Conservation (phyloP, 2,329 filamentous ascomycete genomes). For the Diaporthe capsici region DNA sequence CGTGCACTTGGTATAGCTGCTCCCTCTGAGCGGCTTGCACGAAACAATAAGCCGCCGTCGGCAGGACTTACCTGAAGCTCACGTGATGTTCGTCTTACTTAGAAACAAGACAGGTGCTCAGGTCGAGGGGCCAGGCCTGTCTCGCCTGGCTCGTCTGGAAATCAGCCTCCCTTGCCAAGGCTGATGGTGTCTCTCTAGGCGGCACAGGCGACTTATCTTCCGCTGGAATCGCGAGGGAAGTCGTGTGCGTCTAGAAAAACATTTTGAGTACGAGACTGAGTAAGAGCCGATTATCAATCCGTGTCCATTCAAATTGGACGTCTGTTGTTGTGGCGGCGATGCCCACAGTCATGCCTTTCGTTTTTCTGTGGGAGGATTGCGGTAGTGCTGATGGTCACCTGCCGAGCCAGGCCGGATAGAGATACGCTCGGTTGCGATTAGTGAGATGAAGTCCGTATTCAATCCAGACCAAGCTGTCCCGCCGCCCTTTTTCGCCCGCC, state of each 20-base stretch:
- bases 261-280: neutral
- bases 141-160: neutral
- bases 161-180: slow-evolving; percentile 24
- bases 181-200: neutral
- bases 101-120: neutral
- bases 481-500: neutral
- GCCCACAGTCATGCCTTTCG: neutral
- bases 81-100: slow-evolving; percentile 16
- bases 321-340: neutral
- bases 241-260: neutral
- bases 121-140: neutral
- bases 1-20: neutral
- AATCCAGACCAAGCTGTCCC: neutral
- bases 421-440: slow-evolving; percentile 6
- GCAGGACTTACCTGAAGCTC: neutral
- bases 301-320: neutral
- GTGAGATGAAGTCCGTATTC: slow-evolving; percentile 18
- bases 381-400: slow-evolving; percentile 24
- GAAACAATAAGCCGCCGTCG: neutral
- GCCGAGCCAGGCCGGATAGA: slow-evolving; percentile 7
- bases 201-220: neutral
- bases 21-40: neutral
- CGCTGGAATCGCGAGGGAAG: neutral
- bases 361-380: slow-evolving; percentile 7
- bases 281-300: too few relatives aligned